Base-by-base conservation (phyloP, 192 early-diverging fungal species). In the Kickxella alabastrina region DNA sequence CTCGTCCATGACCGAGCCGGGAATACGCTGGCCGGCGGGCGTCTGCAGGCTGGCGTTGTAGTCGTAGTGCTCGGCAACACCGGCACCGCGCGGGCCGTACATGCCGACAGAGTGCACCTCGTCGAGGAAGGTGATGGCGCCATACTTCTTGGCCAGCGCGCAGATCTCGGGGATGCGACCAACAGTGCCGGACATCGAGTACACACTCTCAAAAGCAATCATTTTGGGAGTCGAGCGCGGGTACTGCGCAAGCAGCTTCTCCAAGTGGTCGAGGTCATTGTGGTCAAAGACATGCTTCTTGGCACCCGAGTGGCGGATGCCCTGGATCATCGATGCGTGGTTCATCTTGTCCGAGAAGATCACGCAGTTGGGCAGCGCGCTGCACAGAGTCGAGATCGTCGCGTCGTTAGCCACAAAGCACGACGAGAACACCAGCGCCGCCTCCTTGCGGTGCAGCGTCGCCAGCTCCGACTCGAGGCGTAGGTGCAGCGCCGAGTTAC, bases 91-190 rank as follows among this genome's bases (percentile, higher is more conserved):
- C 14, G 85, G 80, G 8, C 94, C 94, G 63, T 97, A 97, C 92
- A 97, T 95, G 52, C 94, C 94, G n/a, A 97, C 94, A n/a, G 94
- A 92, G 54, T 97, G 94, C 25, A 97, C 94, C 68, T 97, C 92
- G 59, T 97, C 94, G 35, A 95, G 72, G 80, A 94, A 97, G 22
- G 94, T 97, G 55, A 97, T 88, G 39, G 94, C 94, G 41, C 91
- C 91, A 75, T 97, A 97, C 77, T 94, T 93, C 34, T 86, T 87
- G 45, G 94, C 92, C 31, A 97, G 70, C 29, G 81, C 79, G 54
- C 84, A 87, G 57, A 97, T 95, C 41, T 91, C 87, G 36, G 89
- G 83, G 59, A 95, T 95, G 52, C 87, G 91, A 13, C 92, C 92
- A 26, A 97, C 87, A 7, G 90, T 88, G 47, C 94, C 94, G 19